These are phyloP conservation scores for Mortierella sp. DNA, from an alignment of 371 early-diverging fungal genomes.

Conservation along the genomic window DNA sequence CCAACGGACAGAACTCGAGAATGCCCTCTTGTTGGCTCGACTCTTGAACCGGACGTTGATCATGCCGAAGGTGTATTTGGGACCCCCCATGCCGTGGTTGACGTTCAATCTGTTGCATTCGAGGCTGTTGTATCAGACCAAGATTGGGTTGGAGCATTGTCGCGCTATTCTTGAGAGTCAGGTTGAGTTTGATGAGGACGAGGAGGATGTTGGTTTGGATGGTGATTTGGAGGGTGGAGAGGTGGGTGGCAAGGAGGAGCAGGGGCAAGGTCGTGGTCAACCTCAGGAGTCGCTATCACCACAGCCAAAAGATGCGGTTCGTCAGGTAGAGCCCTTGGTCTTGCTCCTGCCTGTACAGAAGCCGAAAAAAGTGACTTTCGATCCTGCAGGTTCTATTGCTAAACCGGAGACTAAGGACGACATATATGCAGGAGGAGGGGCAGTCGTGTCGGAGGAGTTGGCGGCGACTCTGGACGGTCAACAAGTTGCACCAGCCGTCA, in stretches of 20 bases:
- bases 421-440: background rate
- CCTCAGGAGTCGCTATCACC: background rate
- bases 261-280: background rate
- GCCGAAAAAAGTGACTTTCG: background rate
- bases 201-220: background rate
- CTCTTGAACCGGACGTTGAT: slow-evolving; percentile 71
- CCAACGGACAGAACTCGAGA: slow-evolving; percentile 71
- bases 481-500: background rate
- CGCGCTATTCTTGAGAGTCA: slow-evolving; percentile 46
- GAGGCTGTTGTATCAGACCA: slow-evolving; percentile 67
- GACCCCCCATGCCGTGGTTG: slow-evolving; percentile 72
- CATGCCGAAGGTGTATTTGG: slow-evolving; percentile 69
- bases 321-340: background rate
- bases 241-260: slow-evolving; percentile 1
- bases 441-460: background rate
- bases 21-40: slow-evolving; percentile 67
- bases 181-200: slow-evolving; percentile 16
- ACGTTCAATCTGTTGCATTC: slow-evolving; percentile 57
- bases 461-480: background rate
- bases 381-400: background rate
- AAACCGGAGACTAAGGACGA: background rate
- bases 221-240: background rate
- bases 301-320: background rate
- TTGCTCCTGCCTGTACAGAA: background rate
- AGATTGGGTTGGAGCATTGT: slow-evolving; percentile 71